phyloP scores from a whole-genome alignment of 192 early-diverging fungal species.

The Linderina pennispora region DNA sequence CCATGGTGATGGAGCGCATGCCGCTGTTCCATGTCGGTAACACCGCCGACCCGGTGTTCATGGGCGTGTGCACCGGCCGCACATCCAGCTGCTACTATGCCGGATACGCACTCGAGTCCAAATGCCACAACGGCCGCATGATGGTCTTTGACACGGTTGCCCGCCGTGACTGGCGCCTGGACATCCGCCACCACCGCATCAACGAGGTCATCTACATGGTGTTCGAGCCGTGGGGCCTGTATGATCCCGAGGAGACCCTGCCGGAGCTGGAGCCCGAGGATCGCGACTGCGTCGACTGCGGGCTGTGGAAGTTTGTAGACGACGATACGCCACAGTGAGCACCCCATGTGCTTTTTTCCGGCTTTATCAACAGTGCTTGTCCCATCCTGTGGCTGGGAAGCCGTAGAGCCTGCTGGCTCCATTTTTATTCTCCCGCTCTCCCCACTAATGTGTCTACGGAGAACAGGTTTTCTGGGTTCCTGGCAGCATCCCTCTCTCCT shows the following conservation, averaged over 20 bases:
- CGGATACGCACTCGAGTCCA: constrained; percentile 71
- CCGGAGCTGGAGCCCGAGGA: constrained; percentile 31
- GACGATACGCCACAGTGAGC: constrained; percentile 34
- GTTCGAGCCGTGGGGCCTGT: constrained; percentile 41
- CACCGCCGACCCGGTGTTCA: constrained; percentile 85
- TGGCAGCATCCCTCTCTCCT: too few species aligned
- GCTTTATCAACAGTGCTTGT: too few species aligned
- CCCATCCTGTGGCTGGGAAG: too few species aligned
- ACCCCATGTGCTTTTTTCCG: neutral
- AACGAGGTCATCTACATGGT: constrained; percentile 65
- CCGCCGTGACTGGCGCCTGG: constrained; percentile 58
- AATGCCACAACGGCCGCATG: constrained; percentile 74
- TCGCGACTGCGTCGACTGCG: constrained; percentile 71
- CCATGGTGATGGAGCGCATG: constrained; percentile 46
- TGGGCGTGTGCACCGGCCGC: constrained; percentile 72
- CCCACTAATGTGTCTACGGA: too few species aligned
- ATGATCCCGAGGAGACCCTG: constrained; percentile 22
- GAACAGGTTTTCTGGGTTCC: too few species aligned
- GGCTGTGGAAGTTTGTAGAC: constrained; percentile 66
- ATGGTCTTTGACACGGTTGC: constrained; percentile 65
- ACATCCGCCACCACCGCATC: constrained; percentile 77
- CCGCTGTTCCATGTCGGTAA: constrained; percentile 92
- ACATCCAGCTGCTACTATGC: constrained; percentile 61
- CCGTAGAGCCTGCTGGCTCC: too few species aligned
- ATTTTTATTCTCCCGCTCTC: too few species aligned